Base-by-base conservation (phyloP, 2,329 filamentous ascomycete genomes). In the Gnomoniopsis smithogilvyi region DNA sequence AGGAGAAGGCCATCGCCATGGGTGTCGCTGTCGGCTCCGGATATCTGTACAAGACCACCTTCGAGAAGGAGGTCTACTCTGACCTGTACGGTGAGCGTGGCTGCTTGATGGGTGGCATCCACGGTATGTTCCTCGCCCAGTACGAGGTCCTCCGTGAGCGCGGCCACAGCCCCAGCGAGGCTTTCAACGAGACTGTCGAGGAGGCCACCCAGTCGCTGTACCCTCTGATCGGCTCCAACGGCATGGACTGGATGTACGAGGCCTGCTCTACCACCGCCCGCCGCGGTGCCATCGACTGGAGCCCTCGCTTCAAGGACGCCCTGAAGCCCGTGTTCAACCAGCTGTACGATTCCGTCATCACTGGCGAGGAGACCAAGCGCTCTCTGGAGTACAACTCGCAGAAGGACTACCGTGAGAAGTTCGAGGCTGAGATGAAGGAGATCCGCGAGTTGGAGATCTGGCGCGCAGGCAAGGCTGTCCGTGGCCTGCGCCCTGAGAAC, bases 161-260 rank as follows among this genome's bases (percentile, higher is more conserved):
- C 69, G 95, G 95, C 79, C 95, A 99, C 89, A 90, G 85, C 80
- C 95, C 95, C 76, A 94, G 90, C 70, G 95, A 99, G 83, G 95
- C 95, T 68, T 99, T 99, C 90, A 99, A 99, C 87, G 95, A 99
- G 92, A 99, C 95, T 68, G 95, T 99, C 68, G 95, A 99, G 86
- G 95, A 99, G 86, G 95, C 95, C 67, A 99, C 95, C 55, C 95
- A 99, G 86, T 92, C 87, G 67, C 84, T 99, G 73, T 99, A 99
- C 86, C 95, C 95, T 66, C 85, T 99, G 74, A 99, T 99, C 73
- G 95, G 94, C 74, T 87, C 86, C 80, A 90, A 98, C 81, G 95
- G 95, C 74, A 98, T 99, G 95, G 95, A 99, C 85, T 99, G 96
- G 92, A 99, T 99, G 95, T 99, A 96, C 84, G 93, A 94, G 76